Percentiles rank a stretch among this genome's conserved stretches.
Evolutionary conservation across 306 rosid species (phyloP).

Genomic region (Castanospermum australe): DNA sequence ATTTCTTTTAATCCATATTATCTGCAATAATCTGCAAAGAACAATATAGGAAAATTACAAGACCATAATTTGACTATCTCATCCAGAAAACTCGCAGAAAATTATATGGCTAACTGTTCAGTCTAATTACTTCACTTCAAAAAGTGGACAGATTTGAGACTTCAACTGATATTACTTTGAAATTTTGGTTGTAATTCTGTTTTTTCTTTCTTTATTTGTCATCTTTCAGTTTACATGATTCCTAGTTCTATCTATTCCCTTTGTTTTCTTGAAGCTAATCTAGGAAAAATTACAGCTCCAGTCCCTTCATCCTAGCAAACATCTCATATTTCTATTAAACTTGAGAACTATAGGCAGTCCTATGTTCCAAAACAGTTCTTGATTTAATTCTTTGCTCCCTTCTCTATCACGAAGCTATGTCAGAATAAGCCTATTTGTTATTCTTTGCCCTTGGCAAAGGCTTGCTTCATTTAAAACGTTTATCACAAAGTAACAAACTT

Average conservation of each 20-base stretch:
- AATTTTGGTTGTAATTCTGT: background rate
- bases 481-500: background rate
- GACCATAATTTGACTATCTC: too few relatives aligned
- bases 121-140: too few relatives aligned
- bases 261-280: background rate
- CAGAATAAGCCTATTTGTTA: background rate
- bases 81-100: too few relatives aligned
- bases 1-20: too few relatives aligned
- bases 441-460: background rate
- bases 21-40: too few relatives aligned
- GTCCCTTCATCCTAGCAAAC: background rate
- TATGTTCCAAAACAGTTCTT: background rate
- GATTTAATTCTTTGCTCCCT: slow-evolving; percentile 7
- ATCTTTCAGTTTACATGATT: background rate
- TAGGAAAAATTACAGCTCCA: background rate
- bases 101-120: too few relatives aligned
- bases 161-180: too few relatives aligned
- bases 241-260: background rate
- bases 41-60: too few relatives aligned
- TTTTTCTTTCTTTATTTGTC: too few relatives aligned
- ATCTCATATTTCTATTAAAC: background rate
- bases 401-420: background rate
- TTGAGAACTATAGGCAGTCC: background rate
- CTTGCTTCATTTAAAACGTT: slow-evolving; percentile 12
- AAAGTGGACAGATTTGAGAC: too few relatives aligned